Conservation (phyloP, 106 monocot genomes). For the Dendrobium huoshanense region DNA sequence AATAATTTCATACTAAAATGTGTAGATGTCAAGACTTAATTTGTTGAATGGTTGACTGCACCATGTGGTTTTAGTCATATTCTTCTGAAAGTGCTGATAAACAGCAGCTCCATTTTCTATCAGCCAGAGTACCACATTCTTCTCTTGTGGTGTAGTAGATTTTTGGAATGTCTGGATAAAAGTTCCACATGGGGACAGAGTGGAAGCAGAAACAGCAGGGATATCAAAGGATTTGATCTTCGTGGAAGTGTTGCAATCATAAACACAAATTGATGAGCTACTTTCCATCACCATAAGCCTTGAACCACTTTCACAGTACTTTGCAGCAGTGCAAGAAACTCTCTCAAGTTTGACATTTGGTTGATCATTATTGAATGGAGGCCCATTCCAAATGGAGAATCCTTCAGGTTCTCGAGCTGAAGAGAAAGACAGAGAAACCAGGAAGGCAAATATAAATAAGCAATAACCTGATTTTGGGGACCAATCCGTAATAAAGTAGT, state of each 20-base stretch:
- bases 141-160: constrained; percentile 70
- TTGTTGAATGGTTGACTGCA: constrained; percentile 10
- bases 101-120: constrained; percentile 44
- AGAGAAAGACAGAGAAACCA: constrained; percentile 3
- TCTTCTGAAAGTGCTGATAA: constrained; percentile 80
- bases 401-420: constrained; percentile 82
- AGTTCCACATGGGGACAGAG: constrained; percentile 62
- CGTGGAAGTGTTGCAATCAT: constrained; percentile 35
- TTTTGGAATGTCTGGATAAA: constrained; percentile 92
- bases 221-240: constrained; percentile 71
- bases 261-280: constrained; percentile 39
- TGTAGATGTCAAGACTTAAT: not conserved
- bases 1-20: not conserved
- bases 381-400: constrained; percentile 77
- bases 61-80: constrained; percentile 88
- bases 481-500: not conserved
- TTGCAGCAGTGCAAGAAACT: constrained; percentile 53
- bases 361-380: constrained; percentile 52
- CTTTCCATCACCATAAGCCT: constrained; percentile 59
- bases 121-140: constrained; percentile 75
- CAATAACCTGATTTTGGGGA: not conserved
- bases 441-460: not conserved
- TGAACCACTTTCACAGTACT: constrained; percentile 68
- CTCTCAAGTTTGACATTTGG: constrained; percentile 58
- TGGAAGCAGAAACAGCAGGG: constrained; percentile 52